phyloP scores from a whole-genome alignment of 1,139 yeast genomes.

The Pichia sp. region DNA sequence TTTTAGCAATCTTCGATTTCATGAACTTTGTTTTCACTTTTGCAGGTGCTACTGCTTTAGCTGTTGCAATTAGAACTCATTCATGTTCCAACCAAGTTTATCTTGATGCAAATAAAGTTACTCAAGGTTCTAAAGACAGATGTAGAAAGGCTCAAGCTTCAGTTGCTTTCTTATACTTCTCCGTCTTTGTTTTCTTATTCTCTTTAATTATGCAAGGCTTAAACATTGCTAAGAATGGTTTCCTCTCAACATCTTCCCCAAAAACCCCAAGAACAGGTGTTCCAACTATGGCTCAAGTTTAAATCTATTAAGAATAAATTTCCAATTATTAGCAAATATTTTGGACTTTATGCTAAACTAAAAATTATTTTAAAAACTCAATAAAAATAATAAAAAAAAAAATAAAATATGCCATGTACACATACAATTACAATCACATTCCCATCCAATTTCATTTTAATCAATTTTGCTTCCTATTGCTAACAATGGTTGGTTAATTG shows the following conservation, averaged over 20 bases:
- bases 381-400: too few relatives aligned
- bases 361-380: neutral
- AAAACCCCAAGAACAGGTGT: slow-evolving; percentile 65
- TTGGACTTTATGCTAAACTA: too few relatives aligned
- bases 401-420: too few relatives aligned
- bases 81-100: slow-evolving; percentile 70
- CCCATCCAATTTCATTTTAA: too few relatives aligned
- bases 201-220: slow-evolving; percentile 58
- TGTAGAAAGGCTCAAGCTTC: slow-evolving; percentile 96
- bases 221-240: slow-evolving; percentile 62
- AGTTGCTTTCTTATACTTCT: slow-evolving; percentile 83
- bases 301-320: too few relatives aligned
- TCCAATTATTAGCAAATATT: too few relatives aligned
- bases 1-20: slow-evolving; percentile 71
- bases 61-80: slow-evolving; percentile 81
- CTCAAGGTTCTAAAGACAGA: slow-evolving; percentile 73
- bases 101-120: slow-evolving; percentile 56
- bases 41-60: slow-evolving; percentile 91
- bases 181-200: slow-evolving; percentile 69
- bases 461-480: too few relatives aligned
- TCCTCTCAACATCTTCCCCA: slow-evolving; percentile 52
- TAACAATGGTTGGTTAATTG: too few relatives aligned
- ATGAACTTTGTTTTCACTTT: slow-evolving; percentile 87
- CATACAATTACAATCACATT: too few relatives aligned
- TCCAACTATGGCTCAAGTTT: slow-evolving; percentile 84